Evolutionary conservation across 2,329 filamentous ascomycete species (phyloP), one percentile per base, ranked within the genome.

Genomic region (Lachnellula occidentalis): DNA sequence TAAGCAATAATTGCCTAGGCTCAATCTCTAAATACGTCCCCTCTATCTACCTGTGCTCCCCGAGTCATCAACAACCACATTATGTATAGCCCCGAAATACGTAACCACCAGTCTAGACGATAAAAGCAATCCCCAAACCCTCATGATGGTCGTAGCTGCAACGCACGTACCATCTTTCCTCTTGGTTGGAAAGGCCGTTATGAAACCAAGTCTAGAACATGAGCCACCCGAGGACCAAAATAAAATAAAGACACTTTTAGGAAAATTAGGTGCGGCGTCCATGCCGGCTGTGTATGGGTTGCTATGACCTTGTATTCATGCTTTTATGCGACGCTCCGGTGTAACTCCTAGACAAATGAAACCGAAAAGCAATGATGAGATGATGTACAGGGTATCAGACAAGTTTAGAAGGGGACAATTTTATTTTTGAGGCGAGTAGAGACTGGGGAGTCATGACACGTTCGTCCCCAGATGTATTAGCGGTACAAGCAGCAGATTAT

Each of bases 401-500:
- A 43, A 8, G 21, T 17, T 43, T 43, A 14, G 37, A 43, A 22
- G 17, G 19, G 21, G 21, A 21, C 6, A 43, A 43, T 14, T 3
- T 14, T 24, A 43, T 3, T 41, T 41, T n/a, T 41, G 15, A 41
- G 6, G 37, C 17, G 37, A 41, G 37, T 31, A 31, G 27, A 31
- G 27, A 41, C 15, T 41, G 37, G 17, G 37, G 37, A 41, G 37
- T 11, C 15, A 11, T 19, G 17, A 21, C 15, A 2, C 17, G 19
- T 43, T 43, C 41, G 41, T 11, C 21, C 19, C 41, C 21, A 17
- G 11, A 43, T 17, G 2, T 41, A 19, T n/a, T 41, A 9, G 37
- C 37, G 37, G 12, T 19, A 5, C 12, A 22, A 43, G n/a, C 19
- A 43, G 47, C 11, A 46, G 27, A 8, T 67, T 72, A 78, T 66